Base-by-base conservation (phyloP, 192 early-diverging fungal genomes). In the Lobosporangium transversale region DNA sequence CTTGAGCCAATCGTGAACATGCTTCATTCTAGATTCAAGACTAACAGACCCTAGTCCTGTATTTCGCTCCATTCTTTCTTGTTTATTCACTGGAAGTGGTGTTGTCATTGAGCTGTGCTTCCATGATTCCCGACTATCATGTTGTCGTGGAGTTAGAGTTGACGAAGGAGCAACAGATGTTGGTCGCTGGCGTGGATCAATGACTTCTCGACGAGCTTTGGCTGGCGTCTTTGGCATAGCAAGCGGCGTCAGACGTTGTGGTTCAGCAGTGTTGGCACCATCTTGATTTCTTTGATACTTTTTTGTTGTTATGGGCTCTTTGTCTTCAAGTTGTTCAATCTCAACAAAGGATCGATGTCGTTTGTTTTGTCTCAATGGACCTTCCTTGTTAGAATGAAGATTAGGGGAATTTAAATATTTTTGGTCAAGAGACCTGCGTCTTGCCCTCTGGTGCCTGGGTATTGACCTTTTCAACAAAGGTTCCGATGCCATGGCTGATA, bases 1-100 rank as follows among this genome's bases (percentile, higher is more conserved):
- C 37, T 66, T 66, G 29, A 76, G 45, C 73, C 73, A 76, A 20
- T 56, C 65, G 5, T 52, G 58, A 14, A 76, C 73, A 33, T 62
- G 60, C 20, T 62, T 66, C 73, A 76, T 76, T 47, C 64, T 58
- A 11, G 49, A 58, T 17, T 76, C 73, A 23, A 76, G 40, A 43
- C 58, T 67, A 15, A 61, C 69, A 45, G 57, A 31, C 47, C 15
- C 52, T 20, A 1, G 1, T 29, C 33, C 63, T 1, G 48, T 29
- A 12, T 37, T 27, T 3, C 17, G 23, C 14, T 45, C 62, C 24
- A 4, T 11, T 8, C 11, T 17, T 33, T 31, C 12, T 4, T 20
- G 4, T 50, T 7, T 6, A 54, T 11, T 36, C 9, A 29, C 17
- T 40, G n/a, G 27, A 10, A 30, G 2, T 15, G 52, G 20, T 33